Percentiles rank a stretch among this genome's conserved stretches.
These are phyloP conservation scores for Fraxinus anomala DNA, from an alignment of 257 asterid species.

Conservation along the genomic window DNA sequence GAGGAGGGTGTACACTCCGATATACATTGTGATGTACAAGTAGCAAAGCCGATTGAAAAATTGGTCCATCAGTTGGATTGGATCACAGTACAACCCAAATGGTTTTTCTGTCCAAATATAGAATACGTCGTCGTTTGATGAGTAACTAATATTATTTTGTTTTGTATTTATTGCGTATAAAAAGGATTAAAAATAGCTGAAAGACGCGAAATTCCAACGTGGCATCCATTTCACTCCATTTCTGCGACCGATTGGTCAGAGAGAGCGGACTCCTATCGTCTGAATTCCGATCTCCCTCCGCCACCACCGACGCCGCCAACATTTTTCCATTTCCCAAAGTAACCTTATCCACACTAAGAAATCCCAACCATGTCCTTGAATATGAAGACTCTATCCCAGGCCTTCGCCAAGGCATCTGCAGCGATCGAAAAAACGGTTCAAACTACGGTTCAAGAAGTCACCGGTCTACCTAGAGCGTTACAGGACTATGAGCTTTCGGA, in stretches of 20 bases:
- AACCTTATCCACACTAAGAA: not conserved
- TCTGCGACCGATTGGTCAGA: slow-evolving; percentile 31
- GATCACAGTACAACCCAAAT: no score
- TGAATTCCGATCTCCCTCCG: slow-evolving; percentile 33
- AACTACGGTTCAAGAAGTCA: slow-evolving; percentile 92
- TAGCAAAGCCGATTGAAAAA: no score
- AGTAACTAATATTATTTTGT: no score
- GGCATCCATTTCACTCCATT: slow-evolving; percentile 31
- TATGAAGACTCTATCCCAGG: slow-evolving; percentile 89
- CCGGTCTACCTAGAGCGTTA: slow-evolving; percentile 82
- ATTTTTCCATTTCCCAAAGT: not conserved
- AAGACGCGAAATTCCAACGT: slow-evolving; percentile 31
- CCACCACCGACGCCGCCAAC: slow-evolving; percentile 22
- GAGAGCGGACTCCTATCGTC: slow-evolving; percentile 55
- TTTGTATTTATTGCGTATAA: no score
- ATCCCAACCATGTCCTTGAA: slow-evolving; percentile 66
- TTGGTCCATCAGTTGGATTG: no score
- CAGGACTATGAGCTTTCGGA: slow-evolving; percentile 81
- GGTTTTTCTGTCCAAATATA: no score
- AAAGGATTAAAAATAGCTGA: not conserved
- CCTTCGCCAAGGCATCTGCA: slow-evolving; percentile 96
- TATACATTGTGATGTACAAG: no score
- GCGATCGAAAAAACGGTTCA: slow-evolving; percentile 97
- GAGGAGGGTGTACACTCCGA: no score
- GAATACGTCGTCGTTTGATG: no score